phyloP scores from a whole-genome alignment of 345 rosid genomes.

The Eucalyptus curtisii region DNA sequence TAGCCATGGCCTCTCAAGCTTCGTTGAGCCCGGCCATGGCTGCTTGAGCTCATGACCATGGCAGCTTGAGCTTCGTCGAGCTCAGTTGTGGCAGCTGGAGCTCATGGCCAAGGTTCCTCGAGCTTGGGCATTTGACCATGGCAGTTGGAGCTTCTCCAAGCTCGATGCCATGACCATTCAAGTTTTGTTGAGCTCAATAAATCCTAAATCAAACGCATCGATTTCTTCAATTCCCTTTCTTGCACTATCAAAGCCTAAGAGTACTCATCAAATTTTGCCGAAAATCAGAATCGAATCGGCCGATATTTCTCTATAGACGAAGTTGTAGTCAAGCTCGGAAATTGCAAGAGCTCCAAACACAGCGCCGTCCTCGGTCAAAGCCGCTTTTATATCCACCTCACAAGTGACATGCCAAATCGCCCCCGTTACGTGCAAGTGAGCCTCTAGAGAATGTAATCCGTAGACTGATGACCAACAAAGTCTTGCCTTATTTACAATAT shows the following conservation, averaged over 20 bases:
- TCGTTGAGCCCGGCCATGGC: not conserved
- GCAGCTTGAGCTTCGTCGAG: not conserved
- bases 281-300: slow-evolving; percentile 29
- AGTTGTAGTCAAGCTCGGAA: slow-evolving; percentile 13
- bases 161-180: accelerated
- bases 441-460: slow-evolving; percentile 27
- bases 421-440: slow-evolving; percentile 29
- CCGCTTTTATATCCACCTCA: too few species aligned
- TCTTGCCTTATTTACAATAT: not conserved
- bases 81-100: not conserved
- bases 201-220: slow-evolving; percentile 19
- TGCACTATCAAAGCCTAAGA: slow-evolving; percentile 23
- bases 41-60: not conserved
- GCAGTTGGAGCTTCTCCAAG: not conserved
- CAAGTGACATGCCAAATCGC: slow-evolving; percentile 48
- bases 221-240: slow-evolving; percentile 40
- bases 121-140: not conserved
- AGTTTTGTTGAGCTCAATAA: not conserved
- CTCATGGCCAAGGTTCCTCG: not conserved
- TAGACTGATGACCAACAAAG: not conserved
- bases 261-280: slow-evolving; percentile 38
- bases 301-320: slow-evolving; percentile 25
- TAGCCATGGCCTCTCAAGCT: not conserved
- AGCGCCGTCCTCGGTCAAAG: slow-evolving; percentile 52
- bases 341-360: slow-evolving; percentile 32